Percentiles rank a stretch among this genome's conserved stretches.
Evolutionary conservation across 257 asterid genomes (phyloP).

Genomic region (Primulina tabacum): DNA sequence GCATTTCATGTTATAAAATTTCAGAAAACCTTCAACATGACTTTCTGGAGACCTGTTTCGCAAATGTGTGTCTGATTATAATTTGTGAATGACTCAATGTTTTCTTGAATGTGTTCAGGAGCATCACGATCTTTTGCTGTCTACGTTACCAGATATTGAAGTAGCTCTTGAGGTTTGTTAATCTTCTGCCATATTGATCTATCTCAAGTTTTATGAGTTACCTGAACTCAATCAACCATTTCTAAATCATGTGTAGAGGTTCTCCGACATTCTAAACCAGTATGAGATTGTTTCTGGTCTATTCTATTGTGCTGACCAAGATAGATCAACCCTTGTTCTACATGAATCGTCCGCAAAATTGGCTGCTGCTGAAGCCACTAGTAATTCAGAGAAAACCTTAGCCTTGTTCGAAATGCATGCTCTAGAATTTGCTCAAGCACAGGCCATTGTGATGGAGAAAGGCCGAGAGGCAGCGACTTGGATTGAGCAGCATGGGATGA

Average conservation of each 20-base stretch:
- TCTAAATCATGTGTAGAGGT: constrained; percentile 54
- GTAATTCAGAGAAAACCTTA: constrained; percentile 62
- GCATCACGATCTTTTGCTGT: constrained; percentile 85
- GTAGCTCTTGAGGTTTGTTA: constrained; percentile 81
- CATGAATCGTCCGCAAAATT: constrained; percentile 80
- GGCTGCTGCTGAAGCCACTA: constrained; percentile 69
- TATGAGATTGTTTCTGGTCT: constrained; percentile 74
- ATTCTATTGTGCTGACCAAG: constrained; percentile 78
- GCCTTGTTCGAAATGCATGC: constrained; percentile 71
- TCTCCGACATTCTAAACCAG: constrained; percentile 60
- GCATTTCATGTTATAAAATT: constrained; percentile 17
- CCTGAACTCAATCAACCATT: constrained; percentile 29
- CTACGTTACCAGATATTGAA: constrained; percentile 81
- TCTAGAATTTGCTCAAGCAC: constrained; percentile 79
- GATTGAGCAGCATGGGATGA: constrained; percentile 89
- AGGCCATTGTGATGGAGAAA: constrained; percentile 69
- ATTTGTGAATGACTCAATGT: constrained; percentile 27
- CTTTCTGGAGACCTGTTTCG: constrained; percentile 20
- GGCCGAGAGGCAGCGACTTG: constrained; percentile 84
- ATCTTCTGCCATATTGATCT: constrained; percentile 24
- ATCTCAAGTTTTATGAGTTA: constrained; percentile 24
- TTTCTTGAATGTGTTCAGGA: constrained; percentile 52
- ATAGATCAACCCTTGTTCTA: constrained; percentile 67
- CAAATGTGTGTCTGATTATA: constrained; percentile 16
- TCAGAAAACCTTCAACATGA: background rate